Evolutionary conservation across 768 basidiomycete species (phyloP).

Genomic region (Pisolithus sp.): DNA sequence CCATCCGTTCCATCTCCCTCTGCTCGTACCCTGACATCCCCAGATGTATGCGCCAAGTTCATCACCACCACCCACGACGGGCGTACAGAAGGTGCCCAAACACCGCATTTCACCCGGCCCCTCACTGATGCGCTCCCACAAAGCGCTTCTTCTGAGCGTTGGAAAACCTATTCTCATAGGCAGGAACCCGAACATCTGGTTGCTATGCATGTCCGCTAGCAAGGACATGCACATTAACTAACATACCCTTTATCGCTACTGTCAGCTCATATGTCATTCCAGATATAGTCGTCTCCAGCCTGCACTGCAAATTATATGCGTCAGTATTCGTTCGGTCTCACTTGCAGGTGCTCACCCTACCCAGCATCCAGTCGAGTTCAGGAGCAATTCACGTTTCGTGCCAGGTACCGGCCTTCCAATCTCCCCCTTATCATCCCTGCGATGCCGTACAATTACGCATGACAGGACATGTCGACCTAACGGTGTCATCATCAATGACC

Average conservation of each 20-base stretch:
- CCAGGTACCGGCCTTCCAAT: conserved; percentile 40
- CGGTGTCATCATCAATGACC: conserved; percentile 64
- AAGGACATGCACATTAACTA: background rate
- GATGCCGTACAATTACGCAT: background rate
- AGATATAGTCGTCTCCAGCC: conserved; percentile 56
- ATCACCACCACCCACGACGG: conserved; percentile 53
- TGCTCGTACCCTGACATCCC: conserved; percentile 5
- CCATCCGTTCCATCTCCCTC: conserved; percentile 18
- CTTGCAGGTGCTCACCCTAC: background rate
- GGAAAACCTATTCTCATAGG: conserved; percentile 65
- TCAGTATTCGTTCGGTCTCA: conserved; percentile 26
- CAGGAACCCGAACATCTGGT: conserved; percentile 67
- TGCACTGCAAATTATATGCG: conserved; percentile 81
- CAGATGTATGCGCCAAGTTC: conserved; percentile 66
- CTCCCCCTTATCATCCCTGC: background rate
- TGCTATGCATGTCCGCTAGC: background rate
- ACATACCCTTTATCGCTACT: background rate
- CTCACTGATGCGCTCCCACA: background rate
- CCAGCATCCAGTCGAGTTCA: conserved; percentile 60
- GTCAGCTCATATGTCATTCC: conserved; percentile 54
- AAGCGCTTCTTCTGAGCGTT: conserved; percentile 56
- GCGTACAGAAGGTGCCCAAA: conserved; percentile 51
- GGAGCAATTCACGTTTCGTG: conserved; percentile 77
- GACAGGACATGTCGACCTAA: conserved; percentile 73
- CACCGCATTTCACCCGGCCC: background rate